Evolutionary conservation across 2,329 filamentous ascomycete genomes (phyloP).

Genomic region (Pseudogymnoascus sp.): DNA sequence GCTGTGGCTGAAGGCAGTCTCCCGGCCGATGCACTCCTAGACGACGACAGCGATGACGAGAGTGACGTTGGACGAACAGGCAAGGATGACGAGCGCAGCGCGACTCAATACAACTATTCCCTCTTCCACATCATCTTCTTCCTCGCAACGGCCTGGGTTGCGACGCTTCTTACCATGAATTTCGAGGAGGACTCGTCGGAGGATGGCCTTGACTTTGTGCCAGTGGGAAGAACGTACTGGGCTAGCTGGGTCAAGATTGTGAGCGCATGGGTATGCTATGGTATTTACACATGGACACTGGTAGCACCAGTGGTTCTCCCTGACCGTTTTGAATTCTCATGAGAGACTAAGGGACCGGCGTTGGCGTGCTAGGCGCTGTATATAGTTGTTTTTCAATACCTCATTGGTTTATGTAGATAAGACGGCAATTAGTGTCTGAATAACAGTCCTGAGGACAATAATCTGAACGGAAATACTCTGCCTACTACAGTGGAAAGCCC

Average conservation of each 20-base stretch:
- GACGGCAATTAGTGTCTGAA: not conserved
- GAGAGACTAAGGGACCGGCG: not conserved
- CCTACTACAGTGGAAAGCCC: not conserved
- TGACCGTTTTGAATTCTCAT: slow-evolving; percentile 66
- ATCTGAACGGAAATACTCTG: not conserved
- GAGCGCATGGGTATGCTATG: slow-evolving; percentile 93
- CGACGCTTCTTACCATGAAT: slow-evolving; percentile 78
- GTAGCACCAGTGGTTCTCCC: slow-evolving; percentile 79
- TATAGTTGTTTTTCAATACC: not conserved
- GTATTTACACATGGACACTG: slow-evolving; percentile 87
- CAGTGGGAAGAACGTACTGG: slow-evolving; percentile 91
- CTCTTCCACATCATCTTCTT: slow-evolving; percentile 98
- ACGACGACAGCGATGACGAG: slow-evolving; percentile 56
- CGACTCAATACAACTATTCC: slow-evolving; percentile 92
- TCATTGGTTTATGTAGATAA: not conserved
- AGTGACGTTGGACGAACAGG: slow-evolving; percentile 51
- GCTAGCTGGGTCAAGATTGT: slow-evolving; percentile 99
- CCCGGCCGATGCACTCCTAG: slow-evolving; percentile 79
- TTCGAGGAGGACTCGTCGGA: slow-evolving; percentile 57
- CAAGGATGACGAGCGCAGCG: slow-evolving; percentile 80
- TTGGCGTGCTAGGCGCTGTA: not conserved
- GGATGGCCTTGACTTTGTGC: slow-evolving; percentile 72
- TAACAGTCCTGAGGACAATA: not conserved
- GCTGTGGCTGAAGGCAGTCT: slow-evolving; percentile 89
- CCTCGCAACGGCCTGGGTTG: slow-evolving; percentile 91